Conservation (phyloP, 257 asterid species). For the Penstemon eatonii region DNA sequence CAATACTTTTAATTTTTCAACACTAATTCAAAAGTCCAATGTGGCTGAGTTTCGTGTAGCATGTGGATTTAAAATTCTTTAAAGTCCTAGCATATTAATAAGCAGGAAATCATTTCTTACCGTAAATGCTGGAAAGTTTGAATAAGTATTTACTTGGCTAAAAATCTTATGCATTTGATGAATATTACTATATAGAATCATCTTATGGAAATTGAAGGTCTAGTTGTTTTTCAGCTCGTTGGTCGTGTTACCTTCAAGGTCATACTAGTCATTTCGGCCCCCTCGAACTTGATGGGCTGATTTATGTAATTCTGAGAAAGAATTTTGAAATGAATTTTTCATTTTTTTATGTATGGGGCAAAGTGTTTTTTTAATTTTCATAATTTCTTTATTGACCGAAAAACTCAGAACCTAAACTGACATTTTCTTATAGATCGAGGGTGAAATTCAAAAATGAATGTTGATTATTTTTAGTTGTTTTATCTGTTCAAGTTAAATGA, state of each 20-base stretch:
- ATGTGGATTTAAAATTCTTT: neutral
- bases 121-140: too few species aligned
- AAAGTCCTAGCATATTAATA: neutral
- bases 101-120: neutral
- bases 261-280: neutral
- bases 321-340: neutral
- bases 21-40: constrained; percentile 18
- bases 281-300: neutral
- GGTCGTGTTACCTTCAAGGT: neutral
- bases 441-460: neutral
- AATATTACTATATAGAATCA: neutral
- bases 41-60: constrained; percentile 5
- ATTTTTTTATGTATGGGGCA: neutral
- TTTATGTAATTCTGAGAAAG: neutral
- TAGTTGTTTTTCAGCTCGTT: neutral
- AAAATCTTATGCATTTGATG: too few species aligned
- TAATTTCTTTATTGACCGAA: neutral
- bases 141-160: too few species aligned
- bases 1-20: constrained; percentile 34
- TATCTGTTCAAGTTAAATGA: neutral
- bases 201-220: neutral
- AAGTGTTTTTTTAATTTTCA: neutral
- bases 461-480: constrained; percentile 6
- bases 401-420: neutral
- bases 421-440: neutral